Base-by-base conservation (phyloP, 257 asterid species). In the Nicotiana attenuata region DNA sequence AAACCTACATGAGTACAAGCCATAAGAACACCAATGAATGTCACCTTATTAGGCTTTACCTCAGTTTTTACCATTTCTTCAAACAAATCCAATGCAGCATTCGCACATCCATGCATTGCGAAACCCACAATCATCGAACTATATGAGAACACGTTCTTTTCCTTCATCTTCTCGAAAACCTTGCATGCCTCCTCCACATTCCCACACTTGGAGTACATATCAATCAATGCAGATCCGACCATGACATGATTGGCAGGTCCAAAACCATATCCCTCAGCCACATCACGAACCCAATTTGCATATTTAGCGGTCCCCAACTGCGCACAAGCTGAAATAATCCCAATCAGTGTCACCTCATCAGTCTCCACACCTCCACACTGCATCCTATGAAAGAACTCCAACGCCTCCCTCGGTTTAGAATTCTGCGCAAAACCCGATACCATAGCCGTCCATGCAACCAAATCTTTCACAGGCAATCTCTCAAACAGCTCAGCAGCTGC, bases 171-270 rank as follows among this genome's bases (percentile, higher is more conserved):
- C 80, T 64, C 9, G 59, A 93, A 95, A 77, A 92, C 91, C 26
- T 66, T 77, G 20, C 67, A 82, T 1, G 97, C 97, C 11, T 91
- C 94, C 45, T 89, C 95, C 64, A 90, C 80, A 45, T 88, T 82
- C n/a, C 99, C 98, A 82, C 99, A 93, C 76, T 92, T 93, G 1
- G 98, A 89, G 87, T 95, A 87, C 99, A 95, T 91, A 73, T 95
- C 98, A 26, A 95, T 90, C 86, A 95, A 81, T 0, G 98, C 97
- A 14, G 96, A 91, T 19, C 98, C 96, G n/a, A 93, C 78, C 45
- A 88, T 88, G 11, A 90, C 88, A 35, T 85, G 89, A 35, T 86
- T 67, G 0, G 64, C 81, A 38, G 90, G 90, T 85, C 89, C 83
- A 53, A 85, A 86, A 3, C 97, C 97, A 2, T 85, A 89, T 7